phyloP scores from a whole-genome alignment of 768 basidiomycete species.

The Trichaptum fuscoviolaceum region DNA sequence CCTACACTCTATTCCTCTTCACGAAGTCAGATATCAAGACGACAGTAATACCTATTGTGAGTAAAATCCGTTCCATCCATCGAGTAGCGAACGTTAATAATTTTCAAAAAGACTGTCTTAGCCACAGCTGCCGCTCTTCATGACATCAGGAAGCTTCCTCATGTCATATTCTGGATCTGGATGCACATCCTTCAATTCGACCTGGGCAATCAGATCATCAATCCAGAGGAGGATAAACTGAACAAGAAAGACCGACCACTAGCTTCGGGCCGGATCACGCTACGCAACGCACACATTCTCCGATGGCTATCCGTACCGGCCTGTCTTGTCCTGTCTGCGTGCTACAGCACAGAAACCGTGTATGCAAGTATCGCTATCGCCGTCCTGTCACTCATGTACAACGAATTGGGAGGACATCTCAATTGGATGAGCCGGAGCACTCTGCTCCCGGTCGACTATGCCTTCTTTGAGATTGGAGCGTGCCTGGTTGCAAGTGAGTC shows the following conservation, averaged over 20 bases:
- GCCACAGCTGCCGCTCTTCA: constrained; percentile 14
- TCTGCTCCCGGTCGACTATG: background rate
- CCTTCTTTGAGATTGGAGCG: background rate
- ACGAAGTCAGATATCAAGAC: constrained; percentile 43
- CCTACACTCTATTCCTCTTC: constrained; percentile 30
- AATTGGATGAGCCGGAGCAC: background rate
- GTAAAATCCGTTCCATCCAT: constrained; percentile 13
- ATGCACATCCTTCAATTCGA: constrained; percentile 40
- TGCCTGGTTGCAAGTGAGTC: background rate
- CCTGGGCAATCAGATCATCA: constrained; percentile 39
- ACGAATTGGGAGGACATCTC: background rate
- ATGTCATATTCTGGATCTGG: constrained; percentile 34
- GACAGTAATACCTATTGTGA: constrained; percentile 41
- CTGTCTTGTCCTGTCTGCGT: constrained; percentile 30
- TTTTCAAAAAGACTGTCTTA: constrained; percentile 7
- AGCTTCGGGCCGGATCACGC: constrained; percentile 36
- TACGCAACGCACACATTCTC: constrained; percentile 28
- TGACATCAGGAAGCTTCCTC: background rate
- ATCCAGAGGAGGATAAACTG: constrained; percentile 35
- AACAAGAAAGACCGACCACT: constrained; percentile 44
- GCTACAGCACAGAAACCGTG: constrained; percentile 27
- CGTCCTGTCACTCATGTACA: constrained; percentile 6
- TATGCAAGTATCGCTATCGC: constrained; percentile 30
- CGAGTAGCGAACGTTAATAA: background rate
- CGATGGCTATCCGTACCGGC: constrained; percentile 31